Base-by-base conservation (phyloP, 768 basidiomycete species). In the Tulasnella sp. region DNA sequence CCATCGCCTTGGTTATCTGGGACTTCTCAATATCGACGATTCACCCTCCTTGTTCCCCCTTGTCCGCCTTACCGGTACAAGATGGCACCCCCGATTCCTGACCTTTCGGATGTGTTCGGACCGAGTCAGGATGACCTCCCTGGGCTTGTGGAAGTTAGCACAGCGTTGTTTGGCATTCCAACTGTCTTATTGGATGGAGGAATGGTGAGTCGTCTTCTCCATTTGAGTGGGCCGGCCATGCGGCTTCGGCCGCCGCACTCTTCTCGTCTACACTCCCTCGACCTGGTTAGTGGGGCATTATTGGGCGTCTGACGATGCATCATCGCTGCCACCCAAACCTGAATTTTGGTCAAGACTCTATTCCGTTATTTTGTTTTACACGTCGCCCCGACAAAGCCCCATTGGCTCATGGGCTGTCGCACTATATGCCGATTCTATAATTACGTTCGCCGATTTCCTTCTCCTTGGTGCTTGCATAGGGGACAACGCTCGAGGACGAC, bases 401-500 rank as follows among this genome's bases (percentile, higher is more conserved):
- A 52, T 52, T 52, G n/a, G 52, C 12, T 12, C 52, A 52, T 52
- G 52, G n/a, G 24, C 52, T 24, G 52, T 24, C 52, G 24, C 24
- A 52, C 52, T 10, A 21, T 24, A 5, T 52, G 52, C 52, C 52
- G 52, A 24, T n/a, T 52, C 52, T n/a, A 52, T 18, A 52, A 7
- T 52, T 52, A 24, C 21, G 8, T 24, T 7, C 24, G 2, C 21
- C 12, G n/a, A 52, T n/a, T 52, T 5, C 21, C 21, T 52, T 52
- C 52, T 24, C 52, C 16, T 44, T 52, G 24, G 4, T 52, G n/a
- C 8, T 52, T 52, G 52, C 27, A 9, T 82, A 93, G 93, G 92
- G 92, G 56, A 89, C 90, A 9, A 90, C 88, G 0, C 85, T 93
- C 27, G 91, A 92, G 82, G 87, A 88, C 71, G 83, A 86, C 34